Conservation (phyloP, 768 basidiomycete genomes). For the Hortiboletus campestris region DNA sequence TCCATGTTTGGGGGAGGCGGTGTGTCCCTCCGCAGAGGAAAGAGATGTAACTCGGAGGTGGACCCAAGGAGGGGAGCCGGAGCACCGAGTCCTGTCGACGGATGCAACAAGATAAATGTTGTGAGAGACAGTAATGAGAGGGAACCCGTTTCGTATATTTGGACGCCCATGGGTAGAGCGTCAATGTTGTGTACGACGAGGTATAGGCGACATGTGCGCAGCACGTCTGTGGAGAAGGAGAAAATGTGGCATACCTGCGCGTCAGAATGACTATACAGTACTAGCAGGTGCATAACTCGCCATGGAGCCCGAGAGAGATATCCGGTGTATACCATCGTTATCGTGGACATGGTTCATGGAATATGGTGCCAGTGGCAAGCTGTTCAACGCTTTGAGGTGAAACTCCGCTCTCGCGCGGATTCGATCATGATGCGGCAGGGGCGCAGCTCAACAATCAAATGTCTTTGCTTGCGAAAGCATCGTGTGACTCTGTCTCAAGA, state of each 20-base stretch:
- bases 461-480: too few relatives aligned
- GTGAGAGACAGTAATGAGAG: slow-evolving; percentile 68
- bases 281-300: too few relatives aligned
- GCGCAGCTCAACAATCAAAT: too few relatives aligned
- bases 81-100: slow-evolving; percentile 79
- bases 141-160: slow-evolving; percentile 64
- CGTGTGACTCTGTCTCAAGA: too few relatives aligned
- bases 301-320: too few relatives aligned
- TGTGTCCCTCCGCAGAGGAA: background rate
- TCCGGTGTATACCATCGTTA: too few relatives aligned
- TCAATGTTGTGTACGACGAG: slow-evolving; percentile 91
- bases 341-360: too few relatives aligned
- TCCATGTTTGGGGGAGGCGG: slow-evolving; percentile 38
- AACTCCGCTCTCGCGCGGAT: too few relatives aligned
- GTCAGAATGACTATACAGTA: slow-evolving; percentile 36
- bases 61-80: slow-evolving; percentile 70
- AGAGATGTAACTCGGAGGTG: slow-evolving; percentile 47
- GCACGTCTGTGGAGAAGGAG: slow-evolving; percentile 41
- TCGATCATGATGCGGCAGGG: too few relatives aligned
- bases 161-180: slow-evolving; percentile 61
- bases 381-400: too few relatives aligned
- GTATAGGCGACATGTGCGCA: slow-evolving; percentile 51
- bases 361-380: too few relatives aligned
- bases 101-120: slow-evolving; percentile 82
- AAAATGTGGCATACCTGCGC: slow-evolving; percentile 64